phyloP scores from a whole-genome alignment of 1,284 basidiomycete genomes.

The Fereydounia khargensis region DNA sequence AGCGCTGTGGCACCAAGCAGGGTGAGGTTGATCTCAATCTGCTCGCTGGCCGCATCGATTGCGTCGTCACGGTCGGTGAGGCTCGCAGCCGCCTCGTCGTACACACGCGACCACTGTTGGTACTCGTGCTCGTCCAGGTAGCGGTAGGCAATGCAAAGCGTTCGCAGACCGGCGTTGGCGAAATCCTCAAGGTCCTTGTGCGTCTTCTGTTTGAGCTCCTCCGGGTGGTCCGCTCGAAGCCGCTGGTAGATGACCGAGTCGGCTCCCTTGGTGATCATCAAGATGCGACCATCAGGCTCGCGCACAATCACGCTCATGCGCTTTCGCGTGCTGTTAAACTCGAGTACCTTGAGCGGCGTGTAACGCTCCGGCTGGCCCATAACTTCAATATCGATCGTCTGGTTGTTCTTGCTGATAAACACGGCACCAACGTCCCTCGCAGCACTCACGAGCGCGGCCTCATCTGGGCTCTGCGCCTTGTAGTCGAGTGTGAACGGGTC shows the following conservation, averaged over 20 bases:
- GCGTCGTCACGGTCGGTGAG: conserved; percentile 80
- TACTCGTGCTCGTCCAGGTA: conserved; percentile 81
- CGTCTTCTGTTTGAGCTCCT: conserved; percentile 72
- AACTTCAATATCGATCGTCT: conserved; percentile 81
- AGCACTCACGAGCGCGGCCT: conserved; percentile 86
- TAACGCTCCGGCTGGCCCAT: conserved; percentile 83
- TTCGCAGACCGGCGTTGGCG: conserved; percentile 87
- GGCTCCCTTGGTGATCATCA: conserved; percentile 93
- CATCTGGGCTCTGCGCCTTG: conserved; percentile 93
- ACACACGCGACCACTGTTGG: conserved; percentile 72
- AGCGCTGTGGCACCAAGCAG: conserved; percentile 92
- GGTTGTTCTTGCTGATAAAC: conserved; percentile 75
- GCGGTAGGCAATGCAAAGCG: conserved; percentile 83
- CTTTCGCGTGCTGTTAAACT: conserved; percentile 91
- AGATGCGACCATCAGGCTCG: conserved; percentile 73
- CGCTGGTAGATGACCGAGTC: conserved; percentile 91
- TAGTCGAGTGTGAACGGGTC: conserved; percentile 75
- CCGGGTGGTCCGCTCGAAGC: conserved; percentile 72
- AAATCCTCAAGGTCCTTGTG: conserved; percentile 84
- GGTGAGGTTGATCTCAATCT: conserved; percentile 75
- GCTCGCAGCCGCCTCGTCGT: conserved; percentile 76
- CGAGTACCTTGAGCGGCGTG: conserved; percentile 74
- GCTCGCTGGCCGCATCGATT: conserved; percentile 80
- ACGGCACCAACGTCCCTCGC: conserved; percentile 91
- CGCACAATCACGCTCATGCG: conserved; percentile 88